Conservation (phyloP, 2,329 filamentous ascomycete species). For the Aquanectria penicillioides region DNA sequence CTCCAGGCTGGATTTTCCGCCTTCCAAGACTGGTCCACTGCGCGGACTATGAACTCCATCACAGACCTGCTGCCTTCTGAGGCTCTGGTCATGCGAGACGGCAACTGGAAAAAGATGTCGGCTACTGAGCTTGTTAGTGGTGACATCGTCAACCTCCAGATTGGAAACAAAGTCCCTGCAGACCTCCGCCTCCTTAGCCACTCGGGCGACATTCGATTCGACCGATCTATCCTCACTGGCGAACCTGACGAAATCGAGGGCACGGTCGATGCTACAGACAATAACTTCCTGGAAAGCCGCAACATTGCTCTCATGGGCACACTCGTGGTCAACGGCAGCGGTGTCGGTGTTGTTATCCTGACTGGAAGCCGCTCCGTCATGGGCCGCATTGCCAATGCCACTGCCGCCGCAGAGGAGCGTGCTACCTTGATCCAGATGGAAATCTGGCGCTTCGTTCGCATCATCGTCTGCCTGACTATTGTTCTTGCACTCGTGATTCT, state of each 20-base stretch:
- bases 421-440: slow-evolving; percentile 54
- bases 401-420: slow-evolving; percentile 48
- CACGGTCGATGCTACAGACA: slow-evolving; percentile 50
- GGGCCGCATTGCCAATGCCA: slow-evolving; percentile 53
- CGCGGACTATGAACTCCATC: slow-evolving; percentile 58
- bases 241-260: slow-evolving; percentile 55
- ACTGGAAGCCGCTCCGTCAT: slow-evolving; percentile 53
- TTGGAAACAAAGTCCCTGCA: slow-evolving; percentile 60
- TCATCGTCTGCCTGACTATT: slow-evolving; percentile 53
- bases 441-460: slow-evolving; percentile 55
- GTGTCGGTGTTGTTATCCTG: slow-evolving; percentile 51
- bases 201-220: slow-evolving; percentile 55
- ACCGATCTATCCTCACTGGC: slow-evolving; percentile 53
- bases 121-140: slow-evolving; percentile 57
- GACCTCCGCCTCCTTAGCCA: slow-evolving; percentile 55
- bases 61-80: slow-evolving; percentile 56
- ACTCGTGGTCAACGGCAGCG: slow-evolving; percentile 52
- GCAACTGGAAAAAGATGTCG: slow-evolving; percentile 51
- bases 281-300: slow-evolving; percentile 54
- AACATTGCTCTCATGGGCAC: slow-evolving; percentile 58
- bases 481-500: slow-evolving; percentile 52
- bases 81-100: slow-evolving; percentile 56
- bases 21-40: slow-evolving; percentile 60
- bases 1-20: slow-evolving; percentile 58
- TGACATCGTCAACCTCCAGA: slow-evolving; percentile 56